phyloP scores from a whole-genome alignment of 2,329 filamentous ascomycete genomes.

The Verticillium klebahnii region DNA sequence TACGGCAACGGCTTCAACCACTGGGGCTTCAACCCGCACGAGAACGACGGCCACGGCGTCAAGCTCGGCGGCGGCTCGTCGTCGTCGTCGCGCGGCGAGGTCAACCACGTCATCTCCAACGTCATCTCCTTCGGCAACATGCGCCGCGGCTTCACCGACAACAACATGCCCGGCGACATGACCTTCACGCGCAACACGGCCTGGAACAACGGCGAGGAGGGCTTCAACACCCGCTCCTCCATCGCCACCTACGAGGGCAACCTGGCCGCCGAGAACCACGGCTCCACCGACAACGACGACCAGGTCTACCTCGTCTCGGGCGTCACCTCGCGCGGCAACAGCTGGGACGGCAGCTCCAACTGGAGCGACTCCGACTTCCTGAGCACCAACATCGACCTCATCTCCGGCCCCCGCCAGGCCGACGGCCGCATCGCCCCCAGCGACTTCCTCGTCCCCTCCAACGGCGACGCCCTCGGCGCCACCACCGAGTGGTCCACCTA shows the following conservation, averaged over 20 bases:
- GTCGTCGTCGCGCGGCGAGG: slow-evolving; percentile 25
- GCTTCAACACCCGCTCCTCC: slow-evolving; percentile 22
- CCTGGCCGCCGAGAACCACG: slow-evolving; percentile 8
- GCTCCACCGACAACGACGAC: slow-evolving; percentile 1
- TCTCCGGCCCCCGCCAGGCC: slow-evolving; percentile 5
- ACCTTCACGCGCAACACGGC: slow-evolving; percentile 35
- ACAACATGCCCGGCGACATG: slow-evolving; percentile 34
- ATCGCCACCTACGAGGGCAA: slow-evolving; percentile 10
- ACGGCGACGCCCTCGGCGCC: slow-evolving; percentile 6
- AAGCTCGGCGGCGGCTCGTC: slow-evolving; percentile 36
- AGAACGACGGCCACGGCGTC: slow-evolving; percentile 44
- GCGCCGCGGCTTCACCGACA: slow-evolving; percentile 41
- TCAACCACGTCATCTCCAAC: slow-evolving; percentile 37
- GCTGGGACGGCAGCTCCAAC: slow-evolving; percentile 2
- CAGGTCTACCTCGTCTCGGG: slow-evolving; percentile 8
- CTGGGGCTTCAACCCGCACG: slow-evolving; percentile 36
- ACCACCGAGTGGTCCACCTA: slow-evolving; percentile 6
- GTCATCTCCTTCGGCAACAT: slow-evolving; percentile 39
- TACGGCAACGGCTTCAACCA: slow-evolving; percentile 42
- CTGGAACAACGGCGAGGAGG: slow-evolving; percentile 36
- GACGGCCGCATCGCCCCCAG: slow-evolving; percentile 10
- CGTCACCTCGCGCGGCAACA: slow-evolving; percentile 4
- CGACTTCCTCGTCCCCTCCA: slow-evolving; percentile 7
- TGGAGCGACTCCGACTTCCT: slow-evolving; percentile 7
- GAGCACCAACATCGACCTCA: slow-evolving; percentile 6